Conservation (phyloP, 164 flowering plant genomes). For the Cinnamomum micranthum region DNA sequence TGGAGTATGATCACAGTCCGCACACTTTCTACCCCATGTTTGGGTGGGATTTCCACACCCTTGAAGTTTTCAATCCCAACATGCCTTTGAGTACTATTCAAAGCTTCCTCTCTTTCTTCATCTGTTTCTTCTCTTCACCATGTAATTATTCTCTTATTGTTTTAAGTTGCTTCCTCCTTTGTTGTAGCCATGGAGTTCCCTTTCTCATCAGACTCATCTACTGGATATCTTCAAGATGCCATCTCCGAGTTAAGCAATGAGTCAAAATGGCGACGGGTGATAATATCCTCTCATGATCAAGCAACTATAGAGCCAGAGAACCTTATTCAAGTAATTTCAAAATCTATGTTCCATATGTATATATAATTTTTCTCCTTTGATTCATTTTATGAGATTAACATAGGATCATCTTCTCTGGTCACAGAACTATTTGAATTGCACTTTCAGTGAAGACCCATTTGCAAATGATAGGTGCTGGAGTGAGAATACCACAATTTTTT, state of each 20-base stretch:
- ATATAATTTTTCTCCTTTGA: background rate
- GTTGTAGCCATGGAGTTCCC: slow-evolving; percentile 6
- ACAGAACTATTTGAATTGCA: slow-evolving; percentile 15
- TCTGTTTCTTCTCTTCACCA: background rate
- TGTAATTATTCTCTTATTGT: background rate
- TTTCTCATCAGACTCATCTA: slow-evolving; percentile 14
- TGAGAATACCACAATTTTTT: background rate
- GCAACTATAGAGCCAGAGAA: slow-evolving; percentile 1
- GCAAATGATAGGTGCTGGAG: slow-evolving; percentile 4
- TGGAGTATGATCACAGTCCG: slow-evolving; percentile 13
- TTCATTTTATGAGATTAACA: background rate
- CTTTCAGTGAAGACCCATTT: slow-evolving; percentile 8
- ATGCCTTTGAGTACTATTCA: slow-evolving; percentile 6
- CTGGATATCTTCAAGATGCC: slow-evolving; percentile 37
- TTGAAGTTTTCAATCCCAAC: slow-evolving; percentile 16
- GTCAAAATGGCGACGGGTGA: slow-evolving; percentile 18
- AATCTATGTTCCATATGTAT: background rate
- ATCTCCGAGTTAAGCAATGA: slow-evolving; percentile 21
- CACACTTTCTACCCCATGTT: slow-evolving; percentile 7
- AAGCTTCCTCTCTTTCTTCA: background rate
- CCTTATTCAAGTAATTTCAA: slow-evolving; percentile 11
- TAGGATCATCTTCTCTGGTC: background rate
- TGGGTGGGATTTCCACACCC: slow-evolving; percentile 22
- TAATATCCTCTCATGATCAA: slow-evolving; percentile 5
- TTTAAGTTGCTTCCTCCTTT: background rate